Evolutionary conservation across 148 eudicot genomes (phyloP).

Genomic region (Suaeda aralocaspica): DNA sequence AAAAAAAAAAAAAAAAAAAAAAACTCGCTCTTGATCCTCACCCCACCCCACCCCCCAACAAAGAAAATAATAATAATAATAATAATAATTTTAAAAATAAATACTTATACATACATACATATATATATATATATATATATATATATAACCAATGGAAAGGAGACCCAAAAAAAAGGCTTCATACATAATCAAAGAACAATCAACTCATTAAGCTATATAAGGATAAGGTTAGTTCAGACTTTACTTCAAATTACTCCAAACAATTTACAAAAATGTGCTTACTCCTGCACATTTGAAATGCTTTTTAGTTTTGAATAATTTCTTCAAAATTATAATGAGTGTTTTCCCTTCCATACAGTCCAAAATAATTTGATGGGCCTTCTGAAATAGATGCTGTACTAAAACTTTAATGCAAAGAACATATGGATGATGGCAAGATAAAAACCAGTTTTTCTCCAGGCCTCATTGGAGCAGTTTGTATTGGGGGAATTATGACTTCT

Average conservation of each 20-base stretch:
- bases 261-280: neutral
- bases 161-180: no score
- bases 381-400: neutral
- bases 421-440: conserved; percentile 14
- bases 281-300: no score
- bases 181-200: no score
- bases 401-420: neutral
- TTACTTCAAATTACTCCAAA: neutral
- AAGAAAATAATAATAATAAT: no score
- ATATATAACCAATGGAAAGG: neutral
- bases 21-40: neutral
- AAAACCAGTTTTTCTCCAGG: conserved; percentile 97
- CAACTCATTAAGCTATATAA: no score
- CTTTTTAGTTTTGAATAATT: no score
- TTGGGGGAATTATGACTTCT: conserved; percentile 90
- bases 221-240: no score
- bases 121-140: no score
- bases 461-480: conserved; percentile 82
- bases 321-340: no score
- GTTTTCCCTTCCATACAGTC: neutral
- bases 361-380: neutral
- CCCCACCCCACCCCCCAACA: neutral
- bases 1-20: neutral
- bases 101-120: no score
- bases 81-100: no score